A percentile compares a stretch with the other conserved stretches of the same genome.
These are phyloP conservation scores for Aspergillus arachidicola DNA, from an alignment of 2,329 filamentous ascomycete species.

Conservation along the genomic window DNA sequence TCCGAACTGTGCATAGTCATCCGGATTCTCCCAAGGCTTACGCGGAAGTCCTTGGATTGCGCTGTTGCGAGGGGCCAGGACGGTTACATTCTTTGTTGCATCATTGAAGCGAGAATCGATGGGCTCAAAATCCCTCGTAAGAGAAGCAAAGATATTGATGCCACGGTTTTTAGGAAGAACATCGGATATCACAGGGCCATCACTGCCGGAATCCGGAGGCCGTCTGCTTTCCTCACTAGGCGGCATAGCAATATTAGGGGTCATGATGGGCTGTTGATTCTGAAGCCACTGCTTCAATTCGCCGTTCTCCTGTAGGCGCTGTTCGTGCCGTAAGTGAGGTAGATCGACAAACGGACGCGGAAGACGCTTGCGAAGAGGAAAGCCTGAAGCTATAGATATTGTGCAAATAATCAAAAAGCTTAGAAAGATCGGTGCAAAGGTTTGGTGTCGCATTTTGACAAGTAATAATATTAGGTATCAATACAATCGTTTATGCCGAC, in stretches of 20 bases:
- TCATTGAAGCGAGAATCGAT: conserved; percentile 71
- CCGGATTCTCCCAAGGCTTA: conserved; percentile 72
- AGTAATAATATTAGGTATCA: neutral
- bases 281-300: conserved; percentile 24
- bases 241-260: conserved; percentile 27
- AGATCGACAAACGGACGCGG: conserved; percentile 20
- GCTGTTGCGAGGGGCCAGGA: conserved; percentile 84
- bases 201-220: conserved; percentile 27
- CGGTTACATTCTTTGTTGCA: conserved; percentile 69
- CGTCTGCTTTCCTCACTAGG: conserved; percentile 13
- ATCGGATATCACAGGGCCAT: conserved; percentile 73
- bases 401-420: conserved; percentile 16
- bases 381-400: conserved; percentile 16
- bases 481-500: neutral
- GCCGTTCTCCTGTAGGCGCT: conserved; percentile 12
- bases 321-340: conserved; percentile 20
- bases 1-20: conserved; percentile 70
- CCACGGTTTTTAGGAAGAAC: conserved; percentile 76
- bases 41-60: conserved; percentile 75
- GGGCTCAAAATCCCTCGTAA: conserved; percentile 74
- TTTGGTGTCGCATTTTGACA: conserved; percentile 17
- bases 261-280: conserved; percentile 29
- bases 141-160: conserved; percentile 82
- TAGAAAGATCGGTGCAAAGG: conserved; percentile 4
- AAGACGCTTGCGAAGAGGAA: conserved; percentile 25